Percentiles rank a stretch among this genome's conserved stretches.
These are phyloP conservation scores for Yarrowia divulgata DNA, from an alignment of 805 yeast species.

Conservation along the genomic window DNA sequence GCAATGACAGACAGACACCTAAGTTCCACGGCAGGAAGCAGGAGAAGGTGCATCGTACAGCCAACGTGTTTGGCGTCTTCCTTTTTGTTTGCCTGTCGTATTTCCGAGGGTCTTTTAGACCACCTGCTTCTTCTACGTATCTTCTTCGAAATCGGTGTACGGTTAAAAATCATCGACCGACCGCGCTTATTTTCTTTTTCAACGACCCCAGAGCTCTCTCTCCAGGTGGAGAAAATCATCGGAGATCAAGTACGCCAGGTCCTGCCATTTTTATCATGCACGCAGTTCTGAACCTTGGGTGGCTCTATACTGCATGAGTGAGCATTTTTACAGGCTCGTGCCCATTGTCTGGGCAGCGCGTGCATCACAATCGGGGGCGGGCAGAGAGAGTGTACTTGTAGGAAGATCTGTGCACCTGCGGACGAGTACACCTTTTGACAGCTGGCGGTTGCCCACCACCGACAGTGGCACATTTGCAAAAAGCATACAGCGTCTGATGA, in stretches of 20 bases:
- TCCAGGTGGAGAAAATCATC: conserved; percentile 2
- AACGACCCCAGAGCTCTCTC: background rate
- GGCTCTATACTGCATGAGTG: conserved; percentile 3
- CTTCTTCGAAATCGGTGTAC: background rate
- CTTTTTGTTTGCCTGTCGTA: background rate
- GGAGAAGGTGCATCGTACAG: background rate
- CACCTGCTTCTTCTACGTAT: conserved; percentile 1
- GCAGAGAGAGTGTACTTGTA: background rate
- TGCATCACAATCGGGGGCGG: no score
- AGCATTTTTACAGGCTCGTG: conserved; percentile 6
- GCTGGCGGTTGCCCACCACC: background rate
- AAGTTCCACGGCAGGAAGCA: background rate
- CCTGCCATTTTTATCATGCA: conserved; percentile 17
- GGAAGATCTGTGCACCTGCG: background rate
- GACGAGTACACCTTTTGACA: background rate
- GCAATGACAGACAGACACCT: background rate
- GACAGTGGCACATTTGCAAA: background rate
- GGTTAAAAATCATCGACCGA: background rate
- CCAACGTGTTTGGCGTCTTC: background rate
- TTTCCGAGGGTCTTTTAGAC: background rate
- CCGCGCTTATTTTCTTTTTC: background rate
- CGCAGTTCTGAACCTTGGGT: conserved; percentile 1
- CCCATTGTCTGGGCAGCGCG: background rate
- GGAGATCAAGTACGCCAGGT: conserved; percentile 16
- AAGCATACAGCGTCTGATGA: background rate